Conservation (phyloP, 192 early-diverging fungal species). For the Dispira simplex region DNA sequence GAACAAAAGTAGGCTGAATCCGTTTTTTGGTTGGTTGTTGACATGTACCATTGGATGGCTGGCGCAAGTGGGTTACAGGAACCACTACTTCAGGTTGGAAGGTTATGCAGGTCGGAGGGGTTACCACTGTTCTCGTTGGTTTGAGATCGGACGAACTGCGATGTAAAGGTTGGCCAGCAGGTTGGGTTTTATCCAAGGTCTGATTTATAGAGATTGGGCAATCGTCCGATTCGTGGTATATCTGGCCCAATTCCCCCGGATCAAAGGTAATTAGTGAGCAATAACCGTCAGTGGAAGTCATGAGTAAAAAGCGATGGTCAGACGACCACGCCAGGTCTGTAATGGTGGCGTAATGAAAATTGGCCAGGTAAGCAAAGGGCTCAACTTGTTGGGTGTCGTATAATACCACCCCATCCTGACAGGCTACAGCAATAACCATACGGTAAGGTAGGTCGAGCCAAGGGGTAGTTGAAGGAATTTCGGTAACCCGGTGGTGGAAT, state of each 20-base stretch:
- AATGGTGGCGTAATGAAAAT: slow-evolving; percentile 78
- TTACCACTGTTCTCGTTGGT: background rate
- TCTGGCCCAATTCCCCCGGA: background rate
- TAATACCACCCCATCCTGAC: slow-evolving; percentile 64
- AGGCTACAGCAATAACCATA: slow-evolving; percentile 71
- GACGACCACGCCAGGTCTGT: slow-evolving; percentile 66
- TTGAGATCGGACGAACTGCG: background rate
- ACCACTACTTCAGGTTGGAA: no score
- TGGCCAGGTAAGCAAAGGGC: slow-evolving; percentile 55
- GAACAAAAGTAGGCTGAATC: slow-evolving; percentile 5
- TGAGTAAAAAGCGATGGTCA: background rate
- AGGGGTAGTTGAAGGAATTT: slow-evolving; percentile 1
- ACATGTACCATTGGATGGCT: background rate
- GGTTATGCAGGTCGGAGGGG: background rate
- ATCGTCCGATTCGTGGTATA: background rate
- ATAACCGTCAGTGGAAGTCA: slow-evolving; percentile 10
- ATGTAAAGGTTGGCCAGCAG: background rate
- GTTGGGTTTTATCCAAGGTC: background rate
- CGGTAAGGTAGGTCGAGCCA: slow-evolving; percentile 39
- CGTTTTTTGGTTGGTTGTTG: slow-evolving; percentile 6
- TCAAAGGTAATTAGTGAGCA: slow-evolving; percentile 5
- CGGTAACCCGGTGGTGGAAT: slow-evolving; percentile 13
- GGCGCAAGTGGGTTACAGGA: no score
- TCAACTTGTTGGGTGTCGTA: slow-evolving; percentile 66
- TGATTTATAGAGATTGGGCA: no score